phyloP scores from a whole-genome alignment of 805 yeast species.

The Ogataea wickerhamii region DNA sequence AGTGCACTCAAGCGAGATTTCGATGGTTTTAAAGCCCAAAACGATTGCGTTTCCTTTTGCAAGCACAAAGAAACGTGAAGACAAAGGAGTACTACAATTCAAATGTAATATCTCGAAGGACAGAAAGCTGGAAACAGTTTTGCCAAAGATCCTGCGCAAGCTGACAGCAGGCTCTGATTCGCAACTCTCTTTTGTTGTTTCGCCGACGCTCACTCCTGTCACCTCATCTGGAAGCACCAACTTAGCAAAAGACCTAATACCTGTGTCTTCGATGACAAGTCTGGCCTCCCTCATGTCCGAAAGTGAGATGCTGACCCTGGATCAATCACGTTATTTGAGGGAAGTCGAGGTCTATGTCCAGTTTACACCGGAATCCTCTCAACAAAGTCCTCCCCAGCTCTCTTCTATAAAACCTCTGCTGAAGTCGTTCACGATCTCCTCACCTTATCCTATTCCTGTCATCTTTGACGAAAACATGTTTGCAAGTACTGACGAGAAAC shows the following conservation, averaged over 20 bases:
- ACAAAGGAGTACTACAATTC: constrained; percentile 10
- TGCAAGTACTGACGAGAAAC: constrained; percentile 9
- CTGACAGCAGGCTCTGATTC: constrained; percentile 7
- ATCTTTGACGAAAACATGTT: constrained; percentile 17
- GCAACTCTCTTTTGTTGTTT: constrained; percentile 5
- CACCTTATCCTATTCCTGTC: constrained; percentile 20
- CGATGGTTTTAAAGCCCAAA: constrained; percentile 13
- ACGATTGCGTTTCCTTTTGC: constrained; percentile 18
- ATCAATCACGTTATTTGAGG: constrained; percentile 12
- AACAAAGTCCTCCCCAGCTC: constrained; percentile 16
- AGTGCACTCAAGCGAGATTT: constrained; percentile 1
- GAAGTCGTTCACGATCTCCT: constrained; percentile 19
- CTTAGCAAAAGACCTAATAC: constrained; percentile 6
- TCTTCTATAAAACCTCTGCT: constrained; percentile 11
- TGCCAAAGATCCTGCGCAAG: constrained; percentile 19
- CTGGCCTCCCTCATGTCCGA: constrained; percentile 7
- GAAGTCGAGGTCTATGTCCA: constrained; percentile 14
- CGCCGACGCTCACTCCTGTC: constrained; percentile 12
- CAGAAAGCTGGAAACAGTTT: constrained; percentile 13
- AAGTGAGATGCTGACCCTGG: constrained; percentile 4
- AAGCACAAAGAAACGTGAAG: constrained; percentile 12
- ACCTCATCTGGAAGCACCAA: constrained; percentile 7
- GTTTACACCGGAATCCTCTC: constrained; percentile 6
- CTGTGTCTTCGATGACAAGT: constrained; percentile 12
- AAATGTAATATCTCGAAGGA: constrained; percentile 6